A percentile compares a stretch with the other conserved stretches of the same genome.
phyloP scores from a whole-genome alignment of 2,329 filamentous ascomycete species.

The Xylaria hypoxylon region DNA sequence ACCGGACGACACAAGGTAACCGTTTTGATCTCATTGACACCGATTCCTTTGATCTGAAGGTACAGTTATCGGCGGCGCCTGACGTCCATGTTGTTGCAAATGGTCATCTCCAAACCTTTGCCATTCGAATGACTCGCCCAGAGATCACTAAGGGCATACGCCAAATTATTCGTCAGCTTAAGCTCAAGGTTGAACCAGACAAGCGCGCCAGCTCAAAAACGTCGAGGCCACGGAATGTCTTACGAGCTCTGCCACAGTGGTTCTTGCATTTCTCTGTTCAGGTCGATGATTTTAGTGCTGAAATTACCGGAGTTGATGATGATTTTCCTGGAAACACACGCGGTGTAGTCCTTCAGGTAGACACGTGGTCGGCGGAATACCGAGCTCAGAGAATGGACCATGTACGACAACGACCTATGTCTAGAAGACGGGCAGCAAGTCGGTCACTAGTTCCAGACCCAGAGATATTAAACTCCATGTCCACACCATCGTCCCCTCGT shows the following conservation, averaged over 20 bases:
- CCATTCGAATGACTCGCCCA: slow-evolving; percentile 87
- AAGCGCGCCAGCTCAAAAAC: slow-evolving; percentile 64
- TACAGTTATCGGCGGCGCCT: slow-evolving; percentile 85
- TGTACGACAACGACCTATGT: slow-evolving; percentile 64
- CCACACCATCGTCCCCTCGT: slow-evolving; percentile 62
- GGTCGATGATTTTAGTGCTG: slow-evolving; percentile 87
- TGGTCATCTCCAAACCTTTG: slow-evolving; percentile 86
- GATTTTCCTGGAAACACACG: slow-evolving; percentile 84
- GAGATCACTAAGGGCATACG: slow-evolving; percentile 94
- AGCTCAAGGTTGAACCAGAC: slow-evolving; percentile 74
- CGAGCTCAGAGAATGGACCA: slow-evolving; percentile 81
- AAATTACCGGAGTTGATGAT: slow-evolving; percentile 88
- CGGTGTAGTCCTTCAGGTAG: slow-evolving; percentile 86
- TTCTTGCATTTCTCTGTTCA: slow-evolving; percentile 85
- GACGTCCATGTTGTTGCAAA: slow-evolving; percentile 85
- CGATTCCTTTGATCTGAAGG: slow-evolving; percentile 87
- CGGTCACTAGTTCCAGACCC: slow-evolving; percentile 77
- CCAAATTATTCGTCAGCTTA: slow-evolving; percentile 88
- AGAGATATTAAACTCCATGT: slow-evolving; percentile 65
- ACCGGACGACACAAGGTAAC: slow-evolving; percentile 85
- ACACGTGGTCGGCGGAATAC: slow-evolving; percentile 90
- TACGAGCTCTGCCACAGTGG: slow-evolving; percentile 86
- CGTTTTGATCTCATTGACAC: slow-evolving; percentile 89
- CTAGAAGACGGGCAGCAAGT: slow-evolving; percentile 79
- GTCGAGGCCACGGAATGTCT: slow-evolving; percentile 71